Evolutionary conservation across 805 yeast genomes (phyloP).

Genomic region (Starmera caribaea): DNA sequence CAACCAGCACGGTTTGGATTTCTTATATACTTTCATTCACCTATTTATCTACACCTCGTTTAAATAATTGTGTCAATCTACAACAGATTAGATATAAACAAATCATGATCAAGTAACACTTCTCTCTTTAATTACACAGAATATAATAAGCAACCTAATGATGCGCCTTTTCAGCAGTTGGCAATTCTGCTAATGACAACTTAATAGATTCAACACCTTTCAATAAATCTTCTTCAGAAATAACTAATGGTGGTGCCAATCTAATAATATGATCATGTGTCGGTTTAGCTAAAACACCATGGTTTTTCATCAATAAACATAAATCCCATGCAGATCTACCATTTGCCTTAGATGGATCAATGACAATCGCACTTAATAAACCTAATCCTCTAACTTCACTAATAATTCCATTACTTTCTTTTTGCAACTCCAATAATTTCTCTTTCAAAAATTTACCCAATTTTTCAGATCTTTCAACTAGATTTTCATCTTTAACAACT

Average conservation of each 20-base stretch:
- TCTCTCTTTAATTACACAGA: too few relatives aligned
- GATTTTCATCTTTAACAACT: conserved; percentile 79
- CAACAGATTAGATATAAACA: too few relatives aligned
- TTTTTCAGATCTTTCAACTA: conserved; percentile 65
- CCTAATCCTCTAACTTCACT: conserved; percentile 59
- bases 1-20: too few relatives aligned
- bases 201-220: conserved; percentile 73
- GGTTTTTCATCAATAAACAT: conserved; percentile 78
- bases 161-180: conserved; percentile 32
- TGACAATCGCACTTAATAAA: conserved; percentile 81
- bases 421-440: conserved; percentile 41
- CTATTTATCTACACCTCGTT: too few relatives aligned
- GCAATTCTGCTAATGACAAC: conserved; percentile 43
- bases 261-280: conserved; percentile 94
- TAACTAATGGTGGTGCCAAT: conserved; percentile 92
- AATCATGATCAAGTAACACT: too few relatives aligned
- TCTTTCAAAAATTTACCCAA: conserved; percentile 64
- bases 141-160: too few relatives aligned
- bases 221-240: conserved; percentile 74
- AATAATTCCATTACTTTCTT: conserved; percentile 37
- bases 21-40: too few relatives aligned
- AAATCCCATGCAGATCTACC: conserved; percentile 96
- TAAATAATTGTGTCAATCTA: too few relatives aligned
- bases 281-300: conserved; percentile 91
- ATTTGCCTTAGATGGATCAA: conserved; percentile 72